Evolutionary conservation across 169 alveolate species (phyloP).

Genomic region (Cryptosporidium parvum): DNA sequence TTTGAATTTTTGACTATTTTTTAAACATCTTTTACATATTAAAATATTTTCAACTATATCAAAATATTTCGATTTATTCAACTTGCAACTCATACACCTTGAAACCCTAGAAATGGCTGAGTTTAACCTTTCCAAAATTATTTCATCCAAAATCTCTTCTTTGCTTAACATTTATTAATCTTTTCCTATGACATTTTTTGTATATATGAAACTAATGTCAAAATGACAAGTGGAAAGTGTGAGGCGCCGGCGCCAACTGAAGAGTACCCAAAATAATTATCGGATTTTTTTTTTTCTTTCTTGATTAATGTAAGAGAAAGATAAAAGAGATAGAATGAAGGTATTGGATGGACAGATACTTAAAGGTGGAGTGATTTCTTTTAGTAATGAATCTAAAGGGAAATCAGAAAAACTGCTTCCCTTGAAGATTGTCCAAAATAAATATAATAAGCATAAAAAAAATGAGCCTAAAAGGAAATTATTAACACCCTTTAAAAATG

Average conservation of each 20-base stretch:
- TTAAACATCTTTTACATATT: neutral
- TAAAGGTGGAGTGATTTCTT: conserved; percentile 32
- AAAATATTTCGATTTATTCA: neutral
- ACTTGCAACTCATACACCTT: conserved; percentile 3
- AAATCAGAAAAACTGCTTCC: conserved; percentile 26
- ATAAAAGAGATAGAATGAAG: conserved; percentile 30
- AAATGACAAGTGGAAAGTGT: conserved; percentile 9
- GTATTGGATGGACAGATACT: conserved; percentile 30
- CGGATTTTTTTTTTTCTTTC: neutral
- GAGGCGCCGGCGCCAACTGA: conserved; percentile 12
- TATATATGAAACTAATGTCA: neutral
- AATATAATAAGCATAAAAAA: conserved; percentile 9
- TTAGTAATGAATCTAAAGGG: neutral
- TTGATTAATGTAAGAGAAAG: neutral
- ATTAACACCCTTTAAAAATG: conserved; percentile 35
- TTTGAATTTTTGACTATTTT: neutral
- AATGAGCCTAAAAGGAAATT: conserved; percentile 3
- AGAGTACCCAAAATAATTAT: neutral
- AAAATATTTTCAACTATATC: neutral
- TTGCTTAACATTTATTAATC: neutral
- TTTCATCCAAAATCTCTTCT: neutral
- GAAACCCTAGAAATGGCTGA: neutral
- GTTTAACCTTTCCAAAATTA: neutral
- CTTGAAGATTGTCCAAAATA: conserved; percentile 11
- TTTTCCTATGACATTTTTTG: neutral